Evolutionary conservation across 257 asterid genomes (phyloP), one percentile per base, ranked within the genome.

Genomic region (Dorcoceras hygrometricum): DNA sequence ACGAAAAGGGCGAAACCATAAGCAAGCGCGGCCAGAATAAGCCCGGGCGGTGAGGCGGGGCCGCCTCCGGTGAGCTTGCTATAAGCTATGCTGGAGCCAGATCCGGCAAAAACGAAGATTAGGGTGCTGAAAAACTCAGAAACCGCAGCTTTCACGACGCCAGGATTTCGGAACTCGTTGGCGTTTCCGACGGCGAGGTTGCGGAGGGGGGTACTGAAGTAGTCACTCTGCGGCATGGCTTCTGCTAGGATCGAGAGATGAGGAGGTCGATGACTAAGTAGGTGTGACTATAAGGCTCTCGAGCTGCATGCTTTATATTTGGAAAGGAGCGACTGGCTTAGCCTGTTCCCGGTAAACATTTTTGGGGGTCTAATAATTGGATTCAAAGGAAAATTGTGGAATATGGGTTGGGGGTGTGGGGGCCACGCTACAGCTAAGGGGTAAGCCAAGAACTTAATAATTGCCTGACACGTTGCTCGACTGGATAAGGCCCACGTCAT

Each of bases 1-100:
- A 76, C 84, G 19, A 79, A 58, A 6, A 79, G 81, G 5, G 75
- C 80, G 23, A 76, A 63, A n/a, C 76, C 84, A 48, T 79, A 75
- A 23, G 81, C 69, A 55, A 62, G 2, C 7, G 67, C 67, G 16
- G 53, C 67, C n/a, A 55, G 6, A 5, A 34, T 10, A 34, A 62
- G 51, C 9, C 67, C 67, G 3, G 67, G 0, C 1, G 67, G 67
- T 14, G 67, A 27, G 10, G 54, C 24, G 19, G 29, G 23, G 0
- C 27, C 67, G 19, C 4, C 1, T 6, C 18, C 9, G 4, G 55
- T 62, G 5, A 62, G 14, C 67, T 62, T 62, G 67, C 4, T 62
- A n/a, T 27, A 62, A 7, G 67, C 67, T 22, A 62, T n/a, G 32
- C 67, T 32, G 19, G 67, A 62, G 6, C 67, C 67, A 3, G 39